Evolutionary conservation across 345 rosid species (phyloP), one percentile per base, ranked within the genome.

Genomic region (Heritiera littoralis): DNA sequence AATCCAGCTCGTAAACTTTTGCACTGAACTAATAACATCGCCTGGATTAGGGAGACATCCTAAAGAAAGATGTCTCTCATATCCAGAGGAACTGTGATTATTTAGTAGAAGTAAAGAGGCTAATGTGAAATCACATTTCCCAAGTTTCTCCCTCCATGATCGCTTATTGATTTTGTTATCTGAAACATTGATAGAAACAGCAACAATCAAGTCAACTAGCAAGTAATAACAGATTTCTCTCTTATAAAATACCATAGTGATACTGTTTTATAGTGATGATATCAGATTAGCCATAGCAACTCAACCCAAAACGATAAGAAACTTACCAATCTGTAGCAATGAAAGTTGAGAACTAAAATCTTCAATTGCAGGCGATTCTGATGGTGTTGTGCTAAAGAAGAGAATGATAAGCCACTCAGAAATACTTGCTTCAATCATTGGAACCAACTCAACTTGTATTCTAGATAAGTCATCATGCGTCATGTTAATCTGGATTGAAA

Each of bases 331-430:
- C 78, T 86, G 94, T 76, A 96, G 84, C n/a, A 89, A 87, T 80
- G 99, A 96, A 72, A 96, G 97, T 81, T 96, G 94, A 69, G 82
- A 88, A 85, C 95, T 93, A 80, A 95, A 95, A 90, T 92, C 97
- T 86, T 92, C 97, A 80, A 87, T 80, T 77, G 92, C 83, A 48
- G 88, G 87, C 63, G 89, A 86, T 82, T 93, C 93, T 64, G 97
- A 90, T 77, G 99, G 92, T 71, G 93, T 89, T 45, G 91, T 86
- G 69, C 88, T 81, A 74, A 91, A 83, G 81, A 91, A 91, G 73
- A 91, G 87, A 78, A 95, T 89, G 69, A 90, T 88, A 77, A 89
- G 83, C 99, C 99, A 95, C 89, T 94, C 97, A 71, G 85, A 89
- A 81, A 94, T 85, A 83, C 86, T 86, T 30, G 94, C 98, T 82